These are phyloP conservation scores for Pezicula carpinea DNA, from an alignment of 2,329 filamentous ascomycete genomes.

Conservation along the genomic window DNA sequence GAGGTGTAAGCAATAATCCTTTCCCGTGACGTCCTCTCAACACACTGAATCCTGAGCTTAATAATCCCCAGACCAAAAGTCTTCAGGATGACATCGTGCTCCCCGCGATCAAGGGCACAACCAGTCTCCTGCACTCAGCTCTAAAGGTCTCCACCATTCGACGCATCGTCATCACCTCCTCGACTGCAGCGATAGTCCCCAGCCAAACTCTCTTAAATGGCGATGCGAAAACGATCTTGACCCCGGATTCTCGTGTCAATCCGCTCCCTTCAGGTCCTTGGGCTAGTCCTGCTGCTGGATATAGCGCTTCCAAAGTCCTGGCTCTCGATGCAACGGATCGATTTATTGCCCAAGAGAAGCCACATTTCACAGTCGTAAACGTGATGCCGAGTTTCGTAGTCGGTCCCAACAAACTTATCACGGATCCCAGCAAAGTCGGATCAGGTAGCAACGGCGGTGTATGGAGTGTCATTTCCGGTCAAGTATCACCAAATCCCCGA, in stretches of 20 bases:
- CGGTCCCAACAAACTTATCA: conserved; percentile 9
- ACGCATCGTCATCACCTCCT: conserved; percentile 6
- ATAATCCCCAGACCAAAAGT: neutral
- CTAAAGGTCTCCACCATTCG: neutral
- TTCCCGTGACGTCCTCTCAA: too few species aligned
- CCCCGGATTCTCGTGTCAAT: neutral
- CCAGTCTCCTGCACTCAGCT: neutral
- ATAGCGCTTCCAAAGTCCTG: conserved; percentile 25
- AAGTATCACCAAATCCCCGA: neutral
- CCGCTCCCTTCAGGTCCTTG: conserved; percentile 1
- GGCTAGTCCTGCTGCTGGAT: conserved; percentile 21
- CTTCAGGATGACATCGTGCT: neutral
- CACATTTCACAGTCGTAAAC: conserved; percentile 12
- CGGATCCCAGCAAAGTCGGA: neutral
- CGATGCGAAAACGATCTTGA: neutral
- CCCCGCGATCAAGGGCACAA: conserved; percentile 2
- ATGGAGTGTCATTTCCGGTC: neutral
- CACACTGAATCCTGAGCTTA: neutral
- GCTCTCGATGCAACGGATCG: conserved; percentile 19
- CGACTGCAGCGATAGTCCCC: neutral
- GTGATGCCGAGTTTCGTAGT: conserved; percentile 13
- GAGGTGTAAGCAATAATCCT: neutral
- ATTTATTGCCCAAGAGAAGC: conserved; percentile 18
- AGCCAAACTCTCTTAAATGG: neutral
- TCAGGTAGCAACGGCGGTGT: neutral